These are phyloP conservation scores for Hymenoscyphus salicellus DNA, from an alignment of 2,329 filamentous ascomycete genomes.

Conservation along the genomic window DNA sequence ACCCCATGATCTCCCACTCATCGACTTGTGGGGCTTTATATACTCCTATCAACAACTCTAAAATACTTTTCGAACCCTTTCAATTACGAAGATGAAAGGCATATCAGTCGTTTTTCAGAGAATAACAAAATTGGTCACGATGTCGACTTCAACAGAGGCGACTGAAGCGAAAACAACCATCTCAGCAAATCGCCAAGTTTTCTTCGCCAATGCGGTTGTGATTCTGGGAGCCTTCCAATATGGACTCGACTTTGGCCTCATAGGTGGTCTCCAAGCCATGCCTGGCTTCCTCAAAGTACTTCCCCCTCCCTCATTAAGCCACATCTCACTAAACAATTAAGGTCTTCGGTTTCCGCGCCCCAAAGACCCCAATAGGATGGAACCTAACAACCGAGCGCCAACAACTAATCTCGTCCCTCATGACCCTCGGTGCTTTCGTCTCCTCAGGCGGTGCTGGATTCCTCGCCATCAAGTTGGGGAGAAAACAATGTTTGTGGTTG, in stretches of 20 bases:
- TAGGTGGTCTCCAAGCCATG: slow-evolving; percentile 21
- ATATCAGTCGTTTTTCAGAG: too few relatives aligned
- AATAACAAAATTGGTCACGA: neutral
- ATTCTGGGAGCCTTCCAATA: slow-evolving; percentile 38
- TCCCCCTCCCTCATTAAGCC: neutral
- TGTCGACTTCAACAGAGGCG: neutral
- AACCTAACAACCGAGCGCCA: slow-evolving; percentile 45
- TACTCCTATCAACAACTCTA: neutral
- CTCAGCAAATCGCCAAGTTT: slow-evolving; percentile 11
- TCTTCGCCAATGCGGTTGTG: slow-evolving; percentile 13
- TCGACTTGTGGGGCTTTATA: neutral
- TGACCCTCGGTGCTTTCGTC: slow-evolving; percentile 49
- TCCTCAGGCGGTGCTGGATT: slow-evolving; percentile 45
- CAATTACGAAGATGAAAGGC: neutral
- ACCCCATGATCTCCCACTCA: neutral
- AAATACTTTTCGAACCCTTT: neutral
- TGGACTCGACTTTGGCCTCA: slow-evolving; percentile 19
- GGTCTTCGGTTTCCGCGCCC: slow-evolving; percentile 45
- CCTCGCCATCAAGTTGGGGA: slow-evolving; percentile 45
- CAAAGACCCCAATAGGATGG: slow-evolving; percentile 26
- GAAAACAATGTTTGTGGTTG: slow-evolving; percentile 44
- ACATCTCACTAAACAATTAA: slow-evolving; percentile 6
- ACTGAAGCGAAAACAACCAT: slow-evolving; percentile 9
- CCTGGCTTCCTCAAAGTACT: slow-evolving; percentile 15
- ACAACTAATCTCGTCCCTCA: slow-evolving; percentile 49